Evolutionary conservation across 2,329 filamentous ascomycete genomes (phyloP).

Genomic region (Fusarium xylarioides): DNA sequence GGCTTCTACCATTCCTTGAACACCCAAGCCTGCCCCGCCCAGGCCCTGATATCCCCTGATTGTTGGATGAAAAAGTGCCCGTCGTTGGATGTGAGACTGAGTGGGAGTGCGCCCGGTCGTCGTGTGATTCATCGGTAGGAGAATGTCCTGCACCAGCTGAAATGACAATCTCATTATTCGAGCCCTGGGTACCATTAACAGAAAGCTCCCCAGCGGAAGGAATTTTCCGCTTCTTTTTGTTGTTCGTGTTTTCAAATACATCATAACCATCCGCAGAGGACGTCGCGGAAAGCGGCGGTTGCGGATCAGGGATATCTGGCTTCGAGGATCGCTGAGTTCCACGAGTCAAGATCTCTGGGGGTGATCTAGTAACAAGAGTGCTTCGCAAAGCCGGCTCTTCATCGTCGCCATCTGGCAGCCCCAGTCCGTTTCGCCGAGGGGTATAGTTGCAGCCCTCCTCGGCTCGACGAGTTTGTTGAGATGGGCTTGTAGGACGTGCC

Average conservation of each 20-base stretch:
- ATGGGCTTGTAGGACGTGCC: slow-evolving; percentile 30
- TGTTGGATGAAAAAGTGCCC: slow-evolving; percentile 61
- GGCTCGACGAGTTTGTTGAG: slow-evolving; percentile 35
- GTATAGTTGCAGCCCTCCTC: slow-evolving; percentile 40
- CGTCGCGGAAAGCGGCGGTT: slow-evolving; percentile 72
- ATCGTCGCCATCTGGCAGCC: slow-evolving; percentile 69
- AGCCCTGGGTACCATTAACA: slow-evolving; percentile 53
- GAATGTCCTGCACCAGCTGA: slow-evolving; percentile 34
- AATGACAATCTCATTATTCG: slow-evolving; percentile 49
- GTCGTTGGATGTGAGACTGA: slow-evolving; percentile 46
- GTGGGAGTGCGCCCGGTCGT: slow-evolving; percentile 38
- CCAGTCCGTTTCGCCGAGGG: slow-evolving; percentile 49
- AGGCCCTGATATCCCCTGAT: slow-evolving; percentile 78
- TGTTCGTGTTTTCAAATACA: slow-evolving; percentile 97
- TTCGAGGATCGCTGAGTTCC: slow-evolving; percentile 55
- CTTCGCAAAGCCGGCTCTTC: slow-evolving; percentile 57
- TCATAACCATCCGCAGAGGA: slow-evolving; percentile 89
- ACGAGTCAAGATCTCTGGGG: slow-evolving; percentile 57
- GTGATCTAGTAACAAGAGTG: slow-evolving; percentile 56
- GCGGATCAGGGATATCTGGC: slow-evolving; percentile 56
- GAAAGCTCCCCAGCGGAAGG: slow-evolving; percentile 81
- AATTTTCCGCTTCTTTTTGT: slow-evolving; percentile 99
- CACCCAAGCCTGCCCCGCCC: slow-evolving; percentile 87
- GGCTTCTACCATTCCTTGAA: slow-evolving; percentile 67
- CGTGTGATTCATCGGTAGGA: slow-evolving; percentile 45